Base-by-base conservation (phyloP, 805 yeast genomes). In the Monosporozyma yasuniensis region DNA sequence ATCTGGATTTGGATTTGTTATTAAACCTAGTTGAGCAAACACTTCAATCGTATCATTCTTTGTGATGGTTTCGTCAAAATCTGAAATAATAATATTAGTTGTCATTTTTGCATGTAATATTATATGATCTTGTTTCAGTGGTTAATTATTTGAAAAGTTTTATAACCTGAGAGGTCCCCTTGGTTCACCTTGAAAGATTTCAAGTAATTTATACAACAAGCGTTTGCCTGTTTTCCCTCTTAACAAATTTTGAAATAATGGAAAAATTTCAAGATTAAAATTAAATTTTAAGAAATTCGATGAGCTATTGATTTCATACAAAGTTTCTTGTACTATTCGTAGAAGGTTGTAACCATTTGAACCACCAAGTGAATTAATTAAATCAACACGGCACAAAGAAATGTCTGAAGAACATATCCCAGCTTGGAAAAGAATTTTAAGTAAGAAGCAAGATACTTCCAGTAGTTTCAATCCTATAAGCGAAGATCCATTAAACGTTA, bases 361-460 rank as follows among this genome's bases (percentile, higher is more conserved):
- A n/a, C n/a, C n/a, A n/a, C n/a, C n/a, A n/a, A n/a, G n/a, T n/a
- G n/a, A n/a, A n/a, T n/a, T n/a, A n/a, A n/a, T n/a, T n/a, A n/a
- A n/a, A n/a, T n/a, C n/a, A n/a, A n/a, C n/a, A n/a, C n/a, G n/a
- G n/a, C n/a, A n/a, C n/a, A n/a, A n/a, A n/a, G 22, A 9, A 37
- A 57, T 57, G 61, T 46, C 54, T 30, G 52, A 48, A 32, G 52
- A 46, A 45, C 66, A 65, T 50, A 48, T 67, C 22, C 71, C 71
- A 8, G 71, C 71, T 9, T 67, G 71, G 71, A 66, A 65, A 47
- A 59, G 63, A 46, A 61, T 62, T 50, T 60, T 59, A 39, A 59
- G 57, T 38, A 51, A 52, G 46, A 53, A 57, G 44, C 50, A 55
- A 42, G 42, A 47, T 3, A 50, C 49, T 8, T 51, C 47, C 6